A percentile compares a stretch with the other conserved stretches of the same genome.
Evolutionary conservation across 1,284 basidiomycete genomes (phyloP).

Genomic region (Meira nashicola): DNA sequence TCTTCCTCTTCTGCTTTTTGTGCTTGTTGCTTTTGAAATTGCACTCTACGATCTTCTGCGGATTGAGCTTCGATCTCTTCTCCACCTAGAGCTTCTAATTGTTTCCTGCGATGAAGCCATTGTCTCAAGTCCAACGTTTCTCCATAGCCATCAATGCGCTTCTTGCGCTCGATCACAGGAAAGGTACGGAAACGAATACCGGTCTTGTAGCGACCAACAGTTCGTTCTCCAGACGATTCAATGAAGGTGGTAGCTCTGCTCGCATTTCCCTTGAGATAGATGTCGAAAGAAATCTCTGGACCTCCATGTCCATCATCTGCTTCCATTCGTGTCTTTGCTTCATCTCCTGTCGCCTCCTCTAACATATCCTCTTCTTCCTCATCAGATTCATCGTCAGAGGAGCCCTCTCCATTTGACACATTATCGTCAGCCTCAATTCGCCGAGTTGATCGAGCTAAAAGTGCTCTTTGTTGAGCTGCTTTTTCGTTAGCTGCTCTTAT

Average conservation of each 20-base stretch:
- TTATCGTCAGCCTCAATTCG: slow-evolving; percentile 73
- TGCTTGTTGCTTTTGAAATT: slow-evolving; percentile 63
- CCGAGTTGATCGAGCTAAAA: slow-evolving; percentile 72
- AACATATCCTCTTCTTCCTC: slow-evolving; percentile 65
- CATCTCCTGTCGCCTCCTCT: slow-evolving; percentile 19
- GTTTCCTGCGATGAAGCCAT: slow-evolving; percentile 54
- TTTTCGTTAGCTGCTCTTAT: slow-evolving; percentile 77
- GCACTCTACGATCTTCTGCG: slow-evolving; percentile 55
- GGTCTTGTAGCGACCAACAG: slow-evolving; percentile 56
- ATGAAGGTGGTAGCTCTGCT: slow-evolving; percentile 75
- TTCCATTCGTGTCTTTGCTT: slow-evolving; percentile 17
- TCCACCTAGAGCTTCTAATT: slow-evolving; percentile 31
- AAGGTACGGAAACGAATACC: slow-evolving; percentile 88
- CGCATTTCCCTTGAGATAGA: slow-evolving; percentile 90
- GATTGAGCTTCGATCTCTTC: slow-evolving; percentile 17
- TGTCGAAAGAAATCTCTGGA: slow-evolving; percentile 77
- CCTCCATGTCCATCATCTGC: slow-evolving; percentile 59
- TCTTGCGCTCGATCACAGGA: slow-evolving; percentile 87
- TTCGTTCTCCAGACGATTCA: slow-evolving; percentile 55
- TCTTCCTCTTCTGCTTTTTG: slow-evolving; percentile 17
- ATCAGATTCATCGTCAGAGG: slow-evolving; percentile 61
- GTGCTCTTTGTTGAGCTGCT: slow-evolving; percentile 78
- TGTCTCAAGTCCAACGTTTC: slow-evolving; percentile 80
- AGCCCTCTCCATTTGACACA: slow-evolving; percentile 48
- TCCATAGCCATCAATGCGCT: slow-evolving; percentile 88